A percentile compares a stretch with the other conserved stretches of the same genome.
phyloP scores from a whole-genome alignment of 2,329 filamentous ascomycete genomes.

The Anthostomella pinea region DNA sequence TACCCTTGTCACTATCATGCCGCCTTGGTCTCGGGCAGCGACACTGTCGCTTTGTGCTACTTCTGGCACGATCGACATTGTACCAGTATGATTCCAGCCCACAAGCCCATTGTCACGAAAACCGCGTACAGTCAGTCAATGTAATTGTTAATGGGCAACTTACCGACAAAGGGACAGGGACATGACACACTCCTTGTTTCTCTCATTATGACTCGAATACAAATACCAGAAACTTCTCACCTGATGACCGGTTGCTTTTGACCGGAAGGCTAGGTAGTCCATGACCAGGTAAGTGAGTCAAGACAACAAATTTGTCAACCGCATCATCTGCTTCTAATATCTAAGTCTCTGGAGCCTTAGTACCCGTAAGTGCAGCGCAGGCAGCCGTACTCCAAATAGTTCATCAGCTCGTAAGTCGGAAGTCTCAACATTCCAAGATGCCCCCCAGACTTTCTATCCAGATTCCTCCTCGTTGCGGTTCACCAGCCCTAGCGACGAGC shows the following conservation, averaged over 20 bases:
- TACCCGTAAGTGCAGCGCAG: background rate
- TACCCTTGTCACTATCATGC: background rate
- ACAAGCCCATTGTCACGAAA: too few species aligned
- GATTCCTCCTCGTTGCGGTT: background rate
- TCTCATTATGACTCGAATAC: background rate
- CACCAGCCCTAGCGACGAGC: background rate
- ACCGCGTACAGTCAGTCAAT: background rate
- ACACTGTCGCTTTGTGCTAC: too few species aligned
- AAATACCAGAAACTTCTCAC: background rate
- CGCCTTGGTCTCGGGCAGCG: too few species aligned
- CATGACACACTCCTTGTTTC: background rate
- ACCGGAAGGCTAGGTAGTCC: background rate
- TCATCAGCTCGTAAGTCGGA: too few species aligned
- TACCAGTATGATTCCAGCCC: too few species aligned
- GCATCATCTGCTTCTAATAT: too few species aligned
- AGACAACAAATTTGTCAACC: too few species aligned
- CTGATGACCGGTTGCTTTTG: background rate
- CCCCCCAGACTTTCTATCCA: background rate
- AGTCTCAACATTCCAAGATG: background rate
- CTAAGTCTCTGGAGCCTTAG: background rate
- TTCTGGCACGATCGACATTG: too few species aligned
- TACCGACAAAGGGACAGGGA: background rate
- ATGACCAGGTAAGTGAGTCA: background rate
- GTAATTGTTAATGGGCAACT: background rate
- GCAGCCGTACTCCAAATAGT: background rate